Conservation (phyloP, 2,329 filamentous ascomycete genomes). For the Sclerotinia sclerotiorum region DNA sequence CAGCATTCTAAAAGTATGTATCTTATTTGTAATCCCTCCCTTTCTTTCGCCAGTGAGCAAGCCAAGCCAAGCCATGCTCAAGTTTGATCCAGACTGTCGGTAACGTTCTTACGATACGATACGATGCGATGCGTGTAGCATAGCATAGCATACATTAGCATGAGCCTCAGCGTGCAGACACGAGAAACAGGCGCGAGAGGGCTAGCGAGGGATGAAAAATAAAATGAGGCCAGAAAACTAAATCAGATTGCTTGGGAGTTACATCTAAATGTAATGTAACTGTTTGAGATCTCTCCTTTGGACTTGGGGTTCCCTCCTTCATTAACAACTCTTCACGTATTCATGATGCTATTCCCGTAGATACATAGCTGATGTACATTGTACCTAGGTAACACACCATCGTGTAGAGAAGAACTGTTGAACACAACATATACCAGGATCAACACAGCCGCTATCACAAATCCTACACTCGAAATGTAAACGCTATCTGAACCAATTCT, state of each 20-base stretch:
- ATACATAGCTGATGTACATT: neutral
- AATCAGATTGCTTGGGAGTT: neutral
- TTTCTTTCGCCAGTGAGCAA: neutral
- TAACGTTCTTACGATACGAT: neutral
- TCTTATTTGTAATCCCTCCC: neutral
- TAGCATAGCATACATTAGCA: neutral
- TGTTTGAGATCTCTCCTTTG: neutral
- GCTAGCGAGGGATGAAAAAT: neutral
- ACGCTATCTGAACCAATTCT: neutral
- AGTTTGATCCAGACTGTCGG: conserved; percentile 17
- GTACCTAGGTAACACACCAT: conserved; percentile 2
- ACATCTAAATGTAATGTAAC: neutral
- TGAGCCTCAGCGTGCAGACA: conserved; percentile 4
- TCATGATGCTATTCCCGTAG: neutral
- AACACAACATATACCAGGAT: conserved; percentile 3
- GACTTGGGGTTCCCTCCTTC: neutral
- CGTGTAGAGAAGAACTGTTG: neutral
- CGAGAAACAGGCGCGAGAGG: conserved; percentile 9
- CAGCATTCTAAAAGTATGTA: conserved; percentile 15
- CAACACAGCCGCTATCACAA: conserved; percentile 2
- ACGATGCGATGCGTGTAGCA: conserved; percentile 2
- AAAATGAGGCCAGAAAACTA: neutral
- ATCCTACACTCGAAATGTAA: neutral
- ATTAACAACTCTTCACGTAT: neutral
- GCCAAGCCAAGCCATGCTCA: conserved; percentile 3